Base-by-base conservation (phyloP, 768 basidiomycete species). In the Paxillus involutus region DNA sequence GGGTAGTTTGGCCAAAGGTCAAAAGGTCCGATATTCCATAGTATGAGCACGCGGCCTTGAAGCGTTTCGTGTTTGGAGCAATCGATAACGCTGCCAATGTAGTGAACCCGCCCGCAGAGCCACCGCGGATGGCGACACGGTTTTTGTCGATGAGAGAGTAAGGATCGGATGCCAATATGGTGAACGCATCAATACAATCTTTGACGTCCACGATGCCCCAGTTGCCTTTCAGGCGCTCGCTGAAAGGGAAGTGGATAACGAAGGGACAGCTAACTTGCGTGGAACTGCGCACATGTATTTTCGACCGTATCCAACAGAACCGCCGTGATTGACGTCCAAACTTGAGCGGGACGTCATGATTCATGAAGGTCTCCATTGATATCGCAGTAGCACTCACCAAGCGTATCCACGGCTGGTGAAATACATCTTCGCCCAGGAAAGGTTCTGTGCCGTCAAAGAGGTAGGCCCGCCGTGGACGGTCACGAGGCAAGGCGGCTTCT, bases 291-390 rank as follows among this genome's bases (percentile, higher is more conserved):
- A 76, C 76, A 78, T 80, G 59, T 89, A 93, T 21, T 71, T 69
- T 6, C 86, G 77, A 0, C 91, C 91, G 58, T 85, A 90, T 0
- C 85, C 85, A 11, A 82, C 82, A 0, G 86, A 87, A 3, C 89
- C 89, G 13, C 87, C 78, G 57, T 89, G 87, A 63, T 91, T 86
- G 39, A 91, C 87, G 49, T 87, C 86, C 29, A 88, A 62, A 80
- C 86, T 83, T 78, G 82, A 80, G 54, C n/a, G 3, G 4, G 36
- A 61, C 26, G 52, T n/a, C n/a, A n/a, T n/a, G n/a, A n/a, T n/a
- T 66, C 33, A 41, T 6, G 35, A 44, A 6, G 16, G 9, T 21
- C 39, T 56, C 16, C 13, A 14, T 35, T 35, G 35, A 35, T 35
- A 21, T 1, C 35, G 35, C 12, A 35, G 57, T 35, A 35, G 1